phyloP scores from a whole-genome alignment of 306 rosid genomes.

The Alnus rubra region DNA sequence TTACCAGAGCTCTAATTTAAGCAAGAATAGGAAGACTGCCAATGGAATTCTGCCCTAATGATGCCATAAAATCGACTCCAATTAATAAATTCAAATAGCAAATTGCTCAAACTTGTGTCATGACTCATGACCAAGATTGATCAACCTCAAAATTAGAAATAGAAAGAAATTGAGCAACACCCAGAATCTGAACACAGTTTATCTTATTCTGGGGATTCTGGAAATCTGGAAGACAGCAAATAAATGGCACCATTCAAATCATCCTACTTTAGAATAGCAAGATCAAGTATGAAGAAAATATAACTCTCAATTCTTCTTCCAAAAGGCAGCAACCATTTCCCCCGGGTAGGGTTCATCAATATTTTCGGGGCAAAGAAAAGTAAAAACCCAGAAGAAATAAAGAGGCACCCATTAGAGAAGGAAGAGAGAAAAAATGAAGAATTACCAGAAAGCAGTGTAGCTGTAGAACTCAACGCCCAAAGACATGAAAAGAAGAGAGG shows the following conservation, averaged over 20 bases:
- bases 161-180: background rate
- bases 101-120: background rate
- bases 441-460: slow-evolving; percentile 88
- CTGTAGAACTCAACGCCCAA: slow-evolving; percentile 80
- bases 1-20: background rate
- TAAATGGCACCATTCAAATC: background rate
- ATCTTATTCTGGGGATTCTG: background rate
- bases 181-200: background rate
- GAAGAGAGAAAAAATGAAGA: background rate
- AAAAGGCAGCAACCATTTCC: background rate
- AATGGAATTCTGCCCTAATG: background rate
- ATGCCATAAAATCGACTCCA: background rate
- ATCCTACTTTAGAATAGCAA: background rate
- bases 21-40: background rate
- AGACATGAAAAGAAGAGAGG: slow-evolving; percentile 89
- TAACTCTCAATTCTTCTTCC: background rate
- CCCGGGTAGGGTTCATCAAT: background rate
- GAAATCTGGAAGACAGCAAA: background rate
- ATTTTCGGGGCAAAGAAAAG: background rate
- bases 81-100: background rate
- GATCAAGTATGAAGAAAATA: background rate
- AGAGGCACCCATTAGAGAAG: background rate
- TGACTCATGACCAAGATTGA: background rate
- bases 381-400: background rate
- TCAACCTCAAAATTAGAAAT: background rate